Evolutionary conservation across 345 rosid genomes (phyloP).

Genomic region (rapeseed (Brassica napus)): DNA sequence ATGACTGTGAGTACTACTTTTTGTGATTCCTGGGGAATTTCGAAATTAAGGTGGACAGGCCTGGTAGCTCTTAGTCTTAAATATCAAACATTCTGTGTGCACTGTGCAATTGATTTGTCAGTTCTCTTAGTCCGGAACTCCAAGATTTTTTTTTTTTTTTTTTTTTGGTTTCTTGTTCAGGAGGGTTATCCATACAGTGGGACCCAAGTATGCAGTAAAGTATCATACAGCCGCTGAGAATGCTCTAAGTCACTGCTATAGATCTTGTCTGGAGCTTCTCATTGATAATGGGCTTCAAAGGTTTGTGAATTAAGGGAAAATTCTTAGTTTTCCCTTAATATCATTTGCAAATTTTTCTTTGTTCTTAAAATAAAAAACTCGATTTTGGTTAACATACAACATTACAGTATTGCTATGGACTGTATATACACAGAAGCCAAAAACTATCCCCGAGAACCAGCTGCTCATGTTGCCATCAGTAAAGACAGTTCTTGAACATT

Average conservation of each 20-base stretch:
- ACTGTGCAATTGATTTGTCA: background rate
- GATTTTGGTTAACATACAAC: constrained; percentile 32
- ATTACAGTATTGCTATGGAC: constrained; percentile 87
- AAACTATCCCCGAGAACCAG: constrained; percentile 98
- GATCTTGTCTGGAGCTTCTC: constrained; percentile 93
- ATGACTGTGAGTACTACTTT: background rate
- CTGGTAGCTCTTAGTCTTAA: background rate
- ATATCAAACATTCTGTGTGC: background rate
- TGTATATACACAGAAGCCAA: constrained; percentile 94
- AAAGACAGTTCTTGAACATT: constrained; percentile 39
- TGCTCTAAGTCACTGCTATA: constrained; percentile 97
- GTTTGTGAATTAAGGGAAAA: constrained; percentile 46
- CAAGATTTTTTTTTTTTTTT: background rate
- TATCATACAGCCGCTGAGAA: constrained; percentile 99
- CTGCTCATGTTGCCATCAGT: constrained; percentile 99
- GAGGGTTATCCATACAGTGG: constrained; percentile 93
- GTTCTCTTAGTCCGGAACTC: background rate
- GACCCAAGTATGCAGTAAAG: constrained; percentile 97
- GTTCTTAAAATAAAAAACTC: too few species aligned
- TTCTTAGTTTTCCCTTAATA: constrained; percentile 4
- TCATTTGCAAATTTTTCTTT: too few species aligned
- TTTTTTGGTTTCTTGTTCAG: constrained; percentile 40
- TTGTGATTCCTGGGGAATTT: background rate
- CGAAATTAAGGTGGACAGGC: background rate
- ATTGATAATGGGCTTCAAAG: constrained; percentile 86